phyloP scores from a whole-genome alignment of 192 early-diverging fungal genomes.

The Pilaira anomala region DNA sequence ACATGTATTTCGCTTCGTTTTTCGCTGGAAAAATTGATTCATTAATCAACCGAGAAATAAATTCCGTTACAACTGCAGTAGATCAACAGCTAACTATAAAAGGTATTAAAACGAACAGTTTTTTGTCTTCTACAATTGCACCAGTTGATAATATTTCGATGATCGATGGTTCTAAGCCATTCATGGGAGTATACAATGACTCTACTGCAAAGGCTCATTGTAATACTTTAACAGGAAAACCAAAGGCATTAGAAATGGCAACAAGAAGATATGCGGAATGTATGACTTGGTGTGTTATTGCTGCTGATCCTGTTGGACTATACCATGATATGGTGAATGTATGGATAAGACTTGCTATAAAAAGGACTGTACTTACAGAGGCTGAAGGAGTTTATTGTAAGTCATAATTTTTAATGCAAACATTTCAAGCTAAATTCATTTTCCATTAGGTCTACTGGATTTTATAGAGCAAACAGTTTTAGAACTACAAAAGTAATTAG shows the following conservation, averaged over 20 bases:
- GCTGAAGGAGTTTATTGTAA: slow-evolving; percentile 47
- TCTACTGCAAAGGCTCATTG: not conserved
- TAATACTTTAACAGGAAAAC: slow-evolving; percentile 31
- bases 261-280: slow-evolving; percentile 44
- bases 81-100: too few relatives aligned
- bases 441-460: slow-evolving; percentile 39
- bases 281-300: slow-evolving; percentile 33
- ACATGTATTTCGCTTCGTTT: slow-evolving; percentile 42
- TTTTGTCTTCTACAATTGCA: slow-evolving; percentile 33
- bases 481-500: slow-evolving; percentile 8
- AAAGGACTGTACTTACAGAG: slow-evolving; percentile 42
- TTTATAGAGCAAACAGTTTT: slow-evolving; percentile 46
- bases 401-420: not conserved
- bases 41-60: slow-evolving; percentile 43
- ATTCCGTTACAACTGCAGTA: slow-evolving; percentile 39
- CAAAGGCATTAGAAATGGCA: slow-evolving; percentile 43
- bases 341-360: slow-evolving; percentile 42
- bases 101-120: too few relatives aligned
- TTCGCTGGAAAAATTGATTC: slow-evolving; percentile 45
- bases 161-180: not conserved
- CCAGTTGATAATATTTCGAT: not conserved
- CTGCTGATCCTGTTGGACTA: slow-evolving; percentile 33
- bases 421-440: not conserved
- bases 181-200: not conserved
- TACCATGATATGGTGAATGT: slow-evolving; percentile 46